Evolutionary conservation across 2,329 filamentous ascomycete species (phyloP).

Genomic region (Xylariaceae sp.): DNA sequence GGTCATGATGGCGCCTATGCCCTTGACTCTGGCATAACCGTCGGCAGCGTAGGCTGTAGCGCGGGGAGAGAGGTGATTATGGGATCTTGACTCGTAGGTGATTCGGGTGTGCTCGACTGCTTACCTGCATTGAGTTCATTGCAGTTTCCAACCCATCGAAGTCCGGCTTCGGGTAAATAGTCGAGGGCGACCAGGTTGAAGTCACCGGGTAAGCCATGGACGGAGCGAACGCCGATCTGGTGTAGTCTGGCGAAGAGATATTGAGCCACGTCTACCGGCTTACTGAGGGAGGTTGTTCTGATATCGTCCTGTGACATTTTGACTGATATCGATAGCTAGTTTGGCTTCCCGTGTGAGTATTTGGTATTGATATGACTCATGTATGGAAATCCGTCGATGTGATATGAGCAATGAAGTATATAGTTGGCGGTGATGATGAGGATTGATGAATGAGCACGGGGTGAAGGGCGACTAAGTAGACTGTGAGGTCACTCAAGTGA

Average conservation of each 20-base stretch:
- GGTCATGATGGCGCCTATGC: slow-evolving; percentile 64
- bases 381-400: neutral
- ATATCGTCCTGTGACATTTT: slow-evolving; percentile 34
- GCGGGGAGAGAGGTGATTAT: neutral
- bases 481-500: no score
- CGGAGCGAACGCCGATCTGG: slow-evolving; percentile 57
- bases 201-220: slow-evolving; percentile 67
- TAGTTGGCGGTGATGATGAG: no score
- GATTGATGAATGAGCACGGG: neutral
- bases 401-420: neutral
- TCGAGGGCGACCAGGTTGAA: slow-evolving; percentile 67
- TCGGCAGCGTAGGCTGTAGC: slow-evolving; percentile 66
- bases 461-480: no score
- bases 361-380: neutral
- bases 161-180: slow-evolving; percentile 52
- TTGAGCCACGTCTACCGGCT: slow-evolving; percentile 56
- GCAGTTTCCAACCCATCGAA: slow-evolving; percentile 63
- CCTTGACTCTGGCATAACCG: slow-evolving; percentile 69
- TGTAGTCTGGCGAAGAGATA: slow-evolving; percentile 58
- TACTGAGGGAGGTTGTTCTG: slow-evolving; percentile 38
- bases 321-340: neutral
- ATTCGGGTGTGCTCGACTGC: slow-evolving; percentile 17
- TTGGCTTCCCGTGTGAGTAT: neutral
- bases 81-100: neutral
- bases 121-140: slow-evolving; percentile 68